These are phyloP conservation scores for Fusarium circinatum DNA, from an alignment of 2,329 filamentous ascomycete genomes.

Conservation along the genomic window DNA sequence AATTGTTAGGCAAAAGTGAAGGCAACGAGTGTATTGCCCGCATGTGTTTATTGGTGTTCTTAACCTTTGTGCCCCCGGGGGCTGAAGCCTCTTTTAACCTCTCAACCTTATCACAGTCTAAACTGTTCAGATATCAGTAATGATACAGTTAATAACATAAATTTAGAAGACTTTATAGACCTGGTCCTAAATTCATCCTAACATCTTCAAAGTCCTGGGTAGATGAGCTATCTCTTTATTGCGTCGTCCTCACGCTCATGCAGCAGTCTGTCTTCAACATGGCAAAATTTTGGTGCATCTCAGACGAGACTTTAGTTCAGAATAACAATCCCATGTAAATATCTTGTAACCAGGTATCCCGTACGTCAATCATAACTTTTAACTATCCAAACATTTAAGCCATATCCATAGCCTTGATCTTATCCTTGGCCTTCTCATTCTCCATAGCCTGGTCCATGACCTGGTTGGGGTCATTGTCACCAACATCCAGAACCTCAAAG, in stretches of 20 bases:
- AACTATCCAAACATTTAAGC: background rate
- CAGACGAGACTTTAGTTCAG: background rate
- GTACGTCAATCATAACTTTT: background rate
- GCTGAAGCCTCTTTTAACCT: no score
- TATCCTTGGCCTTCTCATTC: conserved; percentile 28
- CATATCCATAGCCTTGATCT: conserved; percentile 31
- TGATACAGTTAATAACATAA: background rate
- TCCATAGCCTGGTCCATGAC: conserved; percentile 31
- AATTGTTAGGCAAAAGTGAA: no score
- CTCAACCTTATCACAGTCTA: no score
- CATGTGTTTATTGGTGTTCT: no score
- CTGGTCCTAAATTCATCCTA: accelerated
- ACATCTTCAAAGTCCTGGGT: background rate
- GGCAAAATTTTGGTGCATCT: background rate
- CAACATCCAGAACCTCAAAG: conserved; percentile 33
- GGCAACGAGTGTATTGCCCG: no score
- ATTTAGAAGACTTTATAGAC: background rate
- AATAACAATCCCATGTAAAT: background rate
- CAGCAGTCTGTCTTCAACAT: background rate
- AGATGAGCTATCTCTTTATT: no score
- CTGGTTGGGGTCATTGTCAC: conserved; percentile 32
- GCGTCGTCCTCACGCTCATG: no score
- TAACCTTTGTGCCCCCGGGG: no score
- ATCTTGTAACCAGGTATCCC: background rate
- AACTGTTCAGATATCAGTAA: background rate